These are phyloP conservation scores for Colletotrichum gigasporum DNA, from an alignment of 2,329 filamentous ascomycete species.

Conservation along the genomic window DNA sequence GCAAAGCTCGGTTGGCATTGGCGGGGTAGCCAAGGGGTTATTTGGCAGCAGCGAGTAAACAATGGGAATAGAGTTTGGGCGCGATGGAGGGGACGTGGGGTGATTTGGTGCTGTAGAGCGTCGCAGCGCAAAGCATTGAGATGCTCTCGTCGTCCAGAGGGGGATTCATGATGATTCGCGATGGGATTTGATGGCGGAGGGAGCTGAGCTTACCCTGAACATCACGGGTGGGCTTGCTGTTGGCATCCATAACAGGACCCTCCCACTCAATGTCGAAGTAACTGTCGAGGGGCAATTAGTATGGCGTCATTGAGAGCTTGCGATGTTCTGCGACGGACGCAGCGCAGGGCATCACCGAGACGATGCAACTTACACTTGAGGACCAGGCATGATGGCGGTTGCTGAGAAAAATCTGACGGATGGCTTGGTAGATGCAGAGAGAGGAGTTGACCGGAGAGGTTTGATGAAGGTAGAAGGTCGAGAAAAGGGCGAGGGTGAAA, in stretches of 20 bases:
- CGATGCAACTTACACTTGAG: conserved; percentile 70
- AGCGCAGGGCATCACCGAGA: background rate
- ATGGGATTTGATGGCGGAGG: conserved; percentile 32
- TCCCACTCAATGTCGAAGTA: conserved; percentile 81
- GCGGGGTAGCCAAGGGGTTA: background rate
- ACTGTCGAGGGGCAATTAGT: conserved; percentile 45
- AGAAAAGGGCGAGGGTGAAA: conserved; percentile 36
- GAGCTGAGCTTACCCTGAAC: conserved; percentile 72
- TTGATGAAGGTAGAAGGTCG: conserved; percentile 35
- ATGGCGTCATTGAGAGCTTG: conserved; percentile 28
- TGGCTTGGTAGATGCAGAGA: conserved; percentile 34
- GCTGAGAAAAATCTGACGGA: conserved; percentile 60
- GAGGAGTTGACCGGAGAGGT: conserved; percentile 30
- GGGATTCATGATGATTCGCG: background rate
- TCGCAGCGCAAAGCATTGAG: background rate
- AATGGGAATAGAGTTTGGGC: background rate
- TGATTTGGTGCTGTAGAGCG: background rate
- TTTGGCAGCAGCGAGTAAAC: background rate
- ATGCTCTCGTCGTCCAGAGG: background rate
- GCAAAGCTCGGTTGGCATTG: conserved; percentile 1
- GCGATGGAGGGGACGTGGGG: conserved; percentile 22
- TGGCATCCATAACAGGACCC: conserved; percentile 74
- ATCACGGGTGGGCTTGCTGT: conserved; percentile 61
- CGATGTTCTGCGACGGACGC: too few species aligned
- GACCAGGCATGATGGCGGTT: conserved; percentile 75